Conservation (phyloP, 345 rosid species). For the Bruguiera parviflora region DNA sequence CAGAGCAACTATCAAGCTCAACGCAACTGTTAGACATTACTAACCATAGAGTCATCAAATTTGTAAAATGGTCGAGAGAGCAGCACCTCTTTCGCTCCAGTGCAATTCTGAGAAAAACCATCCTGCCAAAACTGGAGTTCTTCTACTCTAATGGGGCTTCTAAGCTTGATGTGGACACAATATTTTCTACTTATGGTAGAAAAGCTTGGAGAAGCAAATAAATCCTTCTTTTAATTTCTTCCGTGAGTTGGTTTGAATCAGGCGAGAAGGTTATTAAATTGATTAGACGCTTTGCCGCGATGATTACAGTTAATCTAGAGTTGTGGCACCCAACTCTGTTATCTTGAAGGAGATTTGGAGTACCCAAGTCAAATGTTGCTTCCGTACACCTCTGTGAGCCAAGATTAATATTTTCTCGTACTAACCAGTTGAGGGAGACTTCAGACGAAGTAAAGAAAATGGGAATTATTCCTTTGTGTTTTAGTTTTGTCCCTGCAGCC, state of each 20-base stretch:
- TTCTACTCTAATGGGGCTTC: constrained; percentile 28
- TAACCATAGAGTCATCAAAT: background rate
- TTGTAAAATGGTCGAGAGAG: too few species aligned
- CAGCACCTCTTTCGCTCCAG: background rate
- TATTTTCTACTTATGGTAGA: background rate
- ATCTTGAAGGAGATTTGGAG: constrained; percentile 23
- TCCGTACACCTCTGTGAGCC: constrained; percentile 1
- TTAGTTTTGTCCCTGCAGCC: constrained; percentile 20
- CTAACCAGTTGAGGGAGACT: background rate
- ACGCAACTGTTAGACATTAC: constrained; percentile 34
- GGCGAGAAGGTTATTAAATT: constrained; percentile 4
- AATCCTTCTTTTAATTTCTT: constrained; percentile 26
- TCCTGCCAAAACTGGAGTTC: constrained; percentile 38
- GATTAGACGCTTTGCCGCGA: background rate
- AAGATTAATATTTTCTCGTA: background rate
- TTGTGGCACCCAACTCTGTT: background rate
- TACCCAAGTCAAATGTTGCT: constrained; percentile 13
- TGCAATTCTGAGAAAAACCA: constrained; percentile 17
- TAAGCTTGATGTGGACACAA: constrained; percentile 5
- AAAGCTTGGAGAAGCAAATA: constrained; percentile 30
- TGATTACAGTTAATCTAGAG: background rate
- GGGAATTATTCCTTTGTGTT: constrained; percentile 18
- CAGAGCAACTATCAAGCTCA: constrained; percentile 40
- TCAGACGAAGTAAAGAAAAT: constrained; percentile 20
- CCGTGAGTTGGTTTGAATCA: constrained; percentile 4